Percentiles rank a stretch among this genome's conserved stretches.
Evolutionary conservation across 768 basidiomycete species (phyloP).

Genomic region (Candolleomyces eurysporus): DNA sequence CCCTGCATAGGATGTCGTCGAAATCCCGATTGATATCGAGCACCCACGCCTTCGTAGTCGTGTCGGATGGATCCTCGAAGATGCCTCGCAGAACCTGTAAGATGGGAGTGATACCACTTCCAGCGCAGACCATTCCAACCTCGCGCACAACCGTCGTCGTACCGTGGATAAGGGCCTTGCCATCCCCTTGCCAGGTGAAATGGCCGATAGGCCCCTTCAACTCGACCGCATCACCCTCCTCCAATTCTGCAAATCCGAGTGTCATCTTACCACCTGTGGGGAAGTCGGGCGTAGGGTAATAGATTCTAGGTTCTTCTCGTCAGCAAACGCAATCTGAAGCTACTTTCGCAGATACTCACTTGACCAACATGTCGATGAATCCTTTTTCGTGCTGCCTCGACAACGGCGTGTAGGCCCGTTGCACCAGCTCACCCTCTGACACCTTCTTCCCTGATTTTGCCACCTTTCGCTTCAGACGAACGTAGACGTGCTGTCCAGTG

Average conservation of each 20-base stretch:
- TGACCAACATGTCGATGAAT: slow-evolving; percentile 53
- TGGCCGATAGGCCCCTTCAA: slow-evolving; percentile 60
- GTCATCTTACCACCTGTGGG: slow-evolving; percentile 55
- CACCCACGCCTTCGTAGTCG: slow-evolving; percentile 41
- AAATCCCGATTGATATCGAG: slow-evolving; percentile 46
- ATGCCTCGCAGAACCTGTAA: slow-evolving; percentile 48
- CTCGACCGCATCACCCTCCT: slow-evolving; percentile 48
- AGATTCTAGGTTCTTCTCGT: slow-evolving; percentile 30
- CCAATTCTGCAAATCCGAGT: slow-evolving; percentile 41
- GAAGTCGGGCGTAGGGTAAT: slow-evolving; percentile 33
- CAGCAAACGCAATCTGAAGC: neutral
- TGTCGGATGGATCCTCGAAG: slow-evolving; percentile 36
- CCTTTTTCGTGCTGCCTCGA: slow-evolving; percentile 41
- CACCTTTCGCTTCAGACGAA: slow-evolving; percentile 40
- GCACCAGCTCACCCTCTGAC: slow-evolving; percentile 39
- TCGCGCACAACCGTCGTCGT: slow-evolving; percentile 30
- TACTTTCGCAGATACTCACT: slow-evolving; percentile 25
- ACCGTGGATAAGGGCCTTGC: slow-evolving; percentile 35
- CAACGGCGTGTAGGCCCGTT: slow-evolving; percentile 62
- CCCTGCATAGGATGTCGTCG: slow-evolving; percentile 49
- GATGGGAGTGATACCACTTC: slow-evolving; percentile 61
- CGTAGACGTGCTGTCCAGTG: slow-evolving; percentile 59
- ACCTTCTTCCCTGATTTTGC: slow-evolving; percentile 12
- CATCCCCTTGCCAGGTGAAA: slow-evolving; percentile 49
- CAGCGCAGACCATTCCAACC: slow-evolving; percentile 56